Evolutionary conservation across 345 rosid species (phyloP).

Genomic region (Diplotaxis tenuifolia): DNA sequence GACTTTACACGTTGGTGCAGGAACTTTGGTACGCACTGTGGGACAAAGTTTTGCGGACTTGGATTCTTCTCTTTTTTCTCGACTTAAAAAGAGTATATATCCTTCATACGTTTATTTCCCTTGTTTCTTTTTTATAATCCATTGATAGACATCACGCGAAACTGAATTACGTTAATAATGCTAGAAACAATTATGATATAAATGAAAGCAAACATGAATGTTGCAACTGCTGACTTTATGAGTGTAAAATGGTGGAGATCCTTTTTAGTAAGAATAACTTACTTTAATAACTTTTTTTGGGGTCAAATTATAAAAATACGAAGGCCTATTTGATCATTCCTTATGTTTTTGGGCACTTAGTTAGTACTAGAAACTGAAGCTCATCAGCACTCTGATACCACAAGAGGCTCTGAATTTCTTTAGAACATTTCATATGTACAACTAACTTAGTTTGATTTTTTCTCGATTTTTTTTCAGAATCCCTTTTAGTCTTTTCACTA

Average conservation of each 20-base stretch:
- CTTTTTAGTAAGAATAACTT: no score
- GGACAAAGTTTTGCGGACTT: slow-evolving; percentile 34
- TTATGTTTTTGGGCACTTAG: not conserved
- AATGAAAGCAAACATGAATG: no score
- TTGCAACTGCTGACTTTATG: no score
- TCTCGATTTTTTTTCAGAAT: not conserved
- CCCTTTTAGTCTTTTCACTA: not conserved
- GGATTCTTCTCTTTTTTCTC: slow-evolving; percentile 28
- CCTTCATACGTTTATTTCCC: slow-evolving; percentile 11
- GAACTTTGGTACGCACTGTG: slow-evolving; percentile 25
- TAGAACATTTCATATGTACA: not conserved
- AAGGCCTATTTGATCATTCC: not conserved
- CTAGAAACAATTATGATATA: no score
- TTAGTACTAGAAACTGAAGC: not conserved
- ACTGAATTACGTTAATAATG: no score
- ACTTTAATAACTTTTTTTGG: no score
- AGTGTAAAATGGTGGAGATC: no score
- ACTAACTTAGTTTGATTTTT: not conserved
- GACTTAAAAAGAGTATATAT: slow-evolving; percentile 12
- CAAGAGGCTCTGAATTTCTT: not conserved
- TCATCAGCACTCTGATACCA: not conserved
- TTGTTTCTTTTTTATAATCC: not conserved
- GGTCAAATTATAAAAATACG: no score
- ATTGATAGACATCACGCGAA: no score
- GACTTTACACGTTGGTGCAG: slow-evolving; percentile 31